Evolutionary conservation across 208 protist genomes (phyloP).

Genomic region (Novymonas esmeraldas): DNA sequence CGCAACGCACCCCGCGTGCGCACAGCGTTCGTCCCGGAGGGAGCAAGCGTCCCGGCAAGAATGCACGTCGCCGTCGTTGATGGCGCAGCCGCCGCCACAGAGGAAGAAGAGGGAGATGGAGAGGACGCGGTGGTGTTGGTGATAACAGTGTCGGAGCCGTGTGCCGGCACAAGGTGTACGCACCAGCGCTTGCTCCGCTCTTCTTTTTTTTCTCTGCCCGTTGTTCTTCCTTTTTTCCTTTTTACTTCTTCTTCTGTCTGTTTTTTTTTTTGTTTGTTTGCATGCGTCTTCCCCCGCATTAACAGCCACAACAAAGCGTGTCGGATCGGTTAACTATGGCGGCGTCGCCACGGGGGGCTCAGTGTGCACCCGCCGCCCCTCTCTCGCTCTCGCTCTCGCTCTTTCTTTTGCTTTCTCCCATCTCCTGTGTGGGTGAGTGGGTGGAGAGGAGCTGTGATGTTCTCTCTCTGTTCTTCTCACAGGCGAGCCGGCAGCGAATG

Average conservation of each 20-base stretch:
- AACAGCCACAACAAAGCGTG: too few species aligned
- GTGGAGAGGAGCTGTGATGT: too few species aligned
- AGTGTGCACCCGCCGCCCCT: too few species aligned
- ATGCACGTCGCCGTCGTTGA: slow-evolving; percentile 68
- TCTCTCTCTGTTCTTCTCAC: too few species aligned
- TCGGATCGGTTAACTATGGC: too few species aligned
- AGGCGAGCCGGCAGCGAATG: too few species aligned
- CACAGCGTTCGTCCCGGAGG: slow-evolving; percentile 66
- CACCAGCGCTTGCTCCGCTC: not conserved
- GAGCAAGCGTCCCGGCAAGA: slow-evolving; percentile 90
- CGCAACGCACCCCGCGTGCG: slow-evolving; percentile 31
- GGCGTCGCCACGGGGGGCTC: too few species aligned
- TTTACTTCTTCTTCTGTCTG: not conserved
- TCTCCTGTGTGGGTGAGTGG: too few species aligned
- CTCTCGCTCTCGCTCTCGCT: too few species aligned
- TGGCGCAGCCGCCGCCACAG: slow-evolving; percentile 3
- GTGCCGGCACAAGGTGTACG: slow-evolving; percentile 8
- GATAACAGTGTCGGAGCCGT: slow-evolving; percentile 4
- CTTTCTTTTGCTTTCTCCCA: too few species aligned
- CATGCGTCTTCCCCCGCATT: not conserved
- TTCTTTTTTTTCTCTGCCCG: slow-evolving; percentile 12
- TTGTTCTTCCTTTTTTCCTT: not conserved
- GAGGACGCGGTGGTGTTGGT: not conserved
- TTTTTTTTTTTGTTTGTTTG: not conserved
- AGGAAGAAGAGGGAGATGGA: slow-evolving; percentile 2